Percentiles rank a stretch among this genome's conserved stretches.
phyloP scores from a whole-genome alignment of 768 basidiomycete genomes.

The Porpolomopsis calyptriformis region DNA sequence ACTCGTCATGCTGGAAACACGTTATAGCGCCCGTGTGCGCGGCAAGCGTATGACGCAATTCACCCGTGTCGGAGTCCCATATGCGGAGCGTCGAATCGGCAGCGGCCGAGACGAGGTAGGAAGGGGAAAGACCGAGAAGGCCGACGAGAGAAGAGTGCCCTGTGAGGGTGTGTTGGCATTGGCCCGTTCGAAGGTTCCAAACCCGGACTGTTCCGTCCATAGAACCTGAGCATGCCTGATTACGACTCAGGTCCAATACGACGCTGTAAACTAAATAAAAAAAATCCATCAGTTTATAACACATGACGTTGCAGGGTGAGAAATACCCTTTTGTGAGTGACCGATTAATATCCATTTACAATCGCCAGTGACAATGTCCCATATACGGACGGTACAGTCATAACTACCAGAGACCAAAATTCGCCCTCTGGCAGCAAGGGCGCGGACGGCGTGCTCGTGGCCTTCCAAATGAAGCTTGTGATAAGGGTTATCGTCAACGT shows the following conservation, averaged over 20 bases:
- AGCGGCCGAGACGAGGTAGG: constrained; percentile 87
- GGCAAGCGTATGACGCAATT: constrained; percentile 68
- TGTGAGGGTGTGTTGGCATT: constrained; percentile 67
- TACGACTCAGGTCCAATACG: constrained; percentile 74
- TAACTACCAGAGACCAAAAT: constrained; percentile 93
- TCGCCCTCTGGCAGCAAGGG: constrained; percentile 82
- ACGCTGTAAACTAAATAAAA: constrained; percentile 78
- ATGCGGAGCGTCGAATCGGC: constrained; percentile 92
- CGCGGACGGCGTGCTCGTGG: constrained; percentile 85
- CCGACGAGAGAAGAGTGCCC: constrained; percentile 96
- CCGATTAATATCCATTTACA: constrained; percentile 76
- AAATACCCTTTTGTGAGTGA: constrained; percentile 83
- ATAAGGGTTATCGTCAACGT: constrained; percentile 73
- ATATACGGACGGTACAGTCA: constrained; percentile 88
- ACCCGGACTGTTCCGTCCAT: constrained; percentile 97
- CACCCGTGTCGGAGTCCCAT: constrained; percentile 85
- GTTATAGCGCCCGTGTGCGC: constrained; percentile 98
- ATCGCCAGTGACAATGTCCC: constrained; percentile 81
- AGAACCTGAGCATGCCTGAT: constrained; percentile 91
- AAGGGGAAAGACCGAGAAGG: constrained; percentile 79
- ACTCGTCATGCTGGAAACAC: constrained; percentile 98
- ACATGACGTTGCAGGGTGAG: not conserved
- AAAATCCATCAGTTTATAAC: not conserved
- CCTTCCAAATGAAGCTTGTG: constrained; percentile 78
- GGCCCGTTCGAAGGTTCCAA: constrained; percentile 80